Percentiles rank a stretch among this genome's conserved stretches.
These are phyloP conservation scores for Ceratocystis cubensis DNA, from an alignment of 2,329 filamentous ascomycete species.

Conservation along the genomic window DNA sequence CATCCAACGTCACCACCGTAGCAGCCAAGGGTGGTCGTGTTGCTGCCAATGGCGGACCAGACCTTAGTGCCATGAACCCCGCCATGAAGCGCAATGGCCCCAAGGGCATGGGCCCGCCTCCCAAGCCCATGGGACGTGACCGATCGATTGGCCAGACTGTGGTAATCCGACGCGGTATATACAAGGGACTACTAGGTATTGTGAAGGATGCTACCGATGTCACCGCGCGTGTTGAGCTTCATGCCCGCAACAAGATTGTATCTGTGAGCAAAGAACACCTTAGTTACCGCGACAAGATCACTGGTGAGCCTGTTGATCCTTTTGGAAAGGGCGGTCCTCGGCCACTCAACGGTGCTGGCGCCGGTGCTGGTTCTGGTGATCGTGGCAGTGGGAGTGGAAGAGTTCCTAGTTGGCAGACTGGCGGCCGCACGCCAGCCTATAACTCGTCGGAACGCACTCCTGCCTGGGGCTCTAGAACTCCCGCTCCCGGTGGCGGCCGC, in stretches of 20 bases:
- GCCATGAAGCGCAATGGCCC: constrained; percentile 59
- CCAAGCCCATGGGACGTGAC: constrained; percentile 68
- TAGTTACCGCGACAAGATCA: constrained; percentile 73
- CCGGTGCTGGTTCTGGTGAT: constrained; percentile 34
- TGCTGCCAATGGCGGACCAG: constrained; percentile 49
- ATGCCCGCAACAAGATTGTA: constrained; percentile 86
- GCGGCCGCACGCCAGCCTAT: constrained; percentile 56
- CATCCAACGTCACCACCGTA: constrained; percentile 74
- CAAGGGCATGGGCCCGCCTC: constrained; percentile 47
- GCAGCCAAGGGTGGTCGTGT: constrained; percentile 87
- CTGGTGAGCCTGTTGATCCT: constrained; percentile 66
- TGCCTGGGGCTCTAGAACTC: constrained; percentile 57
- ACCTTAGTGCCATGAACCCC: constrained; percentile 85
- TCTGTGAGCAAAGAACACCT: constrained; percentile 70
- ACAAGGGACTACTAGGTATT: constrained; percentile 87
- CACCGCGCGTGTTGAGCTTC: constrained; percentile 78
- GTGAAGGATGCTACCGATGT: constrained; percentile 88
- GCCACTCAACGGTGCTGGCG: constrained; percentile 31
- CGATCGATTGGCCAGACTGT: constrained; percentile 83
- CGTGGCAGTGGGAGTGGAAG: constrained; percentile 35
- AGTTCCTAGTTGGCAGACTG: constrained; percentile 47
- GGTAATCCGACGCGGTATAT: constrained; percentile 70
- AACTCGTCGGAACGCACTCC: constrained; percentile 56
- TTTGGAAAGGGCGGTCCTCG: constrained; percentile 36
- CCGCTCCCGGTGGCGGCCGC: constrained; percentile 41